Conservation (phyloP, 2,329 filamentous ascomycete species). For the Neocucurbitaria cava region DNA sequence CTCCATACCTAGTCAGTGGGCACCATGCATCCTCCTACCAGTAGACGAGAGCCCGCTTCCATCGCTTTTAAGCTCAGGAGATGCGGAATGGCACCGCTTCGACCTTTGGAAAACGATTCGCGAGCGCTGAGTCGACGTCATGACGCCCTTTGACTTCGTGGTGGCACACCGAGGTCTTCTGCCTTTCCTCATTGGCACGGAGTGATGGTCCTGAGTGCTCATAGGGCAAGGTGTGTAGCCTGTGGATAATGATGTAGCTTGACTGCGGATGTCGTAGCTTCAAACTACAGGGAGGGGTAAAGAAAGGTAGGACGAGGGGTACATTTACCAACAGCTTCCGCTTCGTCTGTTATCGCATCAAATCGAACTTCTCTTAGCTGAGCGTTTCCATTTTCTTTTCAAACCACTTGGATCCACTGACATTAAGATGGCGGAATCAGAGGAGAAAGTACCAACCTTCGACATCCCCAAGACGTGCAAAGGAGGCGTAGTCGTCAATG, state of each 20-base stretch:
- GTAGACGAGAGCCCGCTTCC: not conserved
- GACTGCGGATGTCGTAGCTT: not conserved
- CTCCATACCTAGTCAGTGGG: not conserved
- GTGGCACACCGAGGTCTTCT: not conserved
- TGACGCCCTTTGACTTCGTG: not conserved
- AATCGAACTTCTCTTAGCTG: too few relatives aligned
- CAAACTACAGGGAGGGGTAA: slow-evolving; percentile 4
- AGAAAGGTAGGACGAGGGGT: not conserved
- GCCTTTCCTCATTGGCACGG: not conserved
- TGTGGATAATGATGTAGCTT: not conserved
- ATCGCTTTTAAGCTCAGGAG: not conserved
- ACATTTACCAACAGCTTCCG: not conserved
- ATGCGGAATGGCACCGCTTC: not conserved
- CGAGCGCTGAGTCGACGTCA: not conserved
- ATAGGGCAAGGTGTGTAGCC: not conserved
- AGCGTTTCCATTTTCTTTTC: not conserved
- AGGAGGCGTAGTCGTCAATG: slow-evolving; percentile 60
- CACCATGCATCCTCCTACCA: too few relatives aligned
- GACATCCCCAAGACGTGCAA: slow-evolving; percentile 59
- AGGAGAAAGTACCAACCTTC: slow-evolving; percentile 32
- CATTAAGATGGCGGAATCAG: not conserved
- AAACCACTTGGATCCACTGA: not conserved
- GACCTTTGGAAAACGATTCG: not conserved
- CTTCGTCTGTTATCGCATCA: not conserved
- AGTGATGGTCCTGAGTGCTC: not conserved